Evolutionary conservation across 768 basidiomycete species (phyloP), one percentile per base, ranked within the genome.

Genomic region (Gelatoporia subvermispora): DNA sequence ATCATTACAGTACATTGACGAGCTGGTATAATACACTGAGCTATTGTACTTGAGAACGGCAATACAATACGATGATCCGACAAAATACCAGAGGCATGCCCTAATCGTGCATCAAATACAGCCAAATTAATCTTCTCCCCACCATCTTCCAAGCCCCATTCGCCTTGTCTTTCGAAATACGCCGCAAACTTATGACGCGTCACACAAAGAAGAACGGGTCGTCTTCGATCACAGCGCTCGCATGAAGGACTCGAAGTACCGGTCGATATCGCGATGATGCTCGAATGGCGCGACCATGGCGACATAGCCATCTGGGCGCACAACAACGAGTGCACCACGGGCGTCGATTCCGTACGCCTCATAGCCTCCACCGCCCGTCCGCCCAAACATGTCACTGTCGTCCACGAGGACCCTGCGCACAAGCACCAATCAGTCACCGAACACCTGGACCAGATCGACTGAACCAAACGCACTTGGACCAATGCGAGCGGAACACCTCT

Each of bases 231-330:
- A 41, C 23, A 23, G 38, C 22, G 16, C 28, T 16, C 10, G 44
- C 60, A 75, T 63, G 57, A 85, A 82, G 1, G 60, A 58, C 1
- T 60, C 56, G 35, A 86, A 79, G 56, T 85, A 85, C 1, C 20
- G 18, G 25, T 71, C 65, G 39, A 86, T 40, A 1, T 57, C 58
- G 11, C 64, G 58, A 20, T 58, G 44, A 8, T 70, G 53, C n/a
- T 72, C 69, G 36, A 85, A 63, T 0, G 83, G 75, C 1, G 71
- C 71, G 25, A 86, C 67, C 55, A 68, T 70, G 3, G 79, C 81
- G 24, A 88, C 73, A 48, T 84, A 85, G 15, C 84, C 85, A 55
- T 83, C 83, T 8, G 82, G 82, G 21, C 84, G 71, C 4, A 84
- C 73, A 42, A 81, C 67, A 8, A 81, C 73, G 10, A 81, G 56